Conservation (phyloP, 2,329 filamentous ascomycete genomes). For the Emmonsiellopsis sp. region DNA sequence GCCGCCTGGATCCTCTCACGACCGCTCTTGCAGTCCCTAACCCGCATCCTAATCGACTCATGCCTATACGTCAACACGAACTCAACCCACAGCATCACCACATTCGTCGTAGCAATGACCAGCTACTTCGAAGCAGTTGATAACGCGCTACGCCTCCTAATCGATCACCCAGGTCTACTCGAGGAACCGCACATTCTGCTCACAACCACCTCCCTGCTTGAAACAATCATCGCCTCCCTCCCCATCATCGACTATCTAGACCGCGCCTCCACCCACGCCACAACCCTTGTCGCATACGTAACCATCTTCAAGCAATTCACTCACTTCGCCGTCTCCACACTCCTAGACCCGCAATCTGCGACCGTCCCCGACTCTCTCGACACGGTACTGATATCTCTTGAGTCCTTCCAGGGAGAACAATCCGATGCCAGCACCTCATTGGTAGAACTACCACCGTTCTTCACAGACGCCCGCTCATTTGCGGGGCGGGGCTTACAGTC, state of each 20-base stretch:
- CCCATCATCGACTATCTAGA: slow-evolving; percentile 41
- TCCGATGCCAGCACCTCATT: slow-evolving; percentile 1
- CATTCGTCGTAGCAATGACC: slow-evolving; percentile 27
- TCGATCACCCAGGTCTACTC: slow-evolving; percentile 25
- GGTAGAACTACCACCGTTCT: slow-evolving; percentile 9
- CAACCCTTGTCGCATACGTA: slow-evolving; percentile 24
- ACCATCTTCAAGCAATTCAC: slow-evolving; percentile 33
- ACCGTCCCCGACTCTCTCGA: slow-evolving; percentile 8
- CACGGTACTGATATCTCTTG: slow-evolving; percentile 11
- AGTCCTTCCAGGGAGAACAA: slow-evolving; percentile 6
- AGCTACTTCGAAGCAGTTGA: slow-evolving; percentile 31
- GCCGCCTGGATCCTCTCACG: slow-evolving; percentile 44
- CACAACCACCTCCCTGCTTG: slow-evolving; percentile 31
- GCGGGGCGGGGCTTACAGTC: slow-evolving; percentile 35
- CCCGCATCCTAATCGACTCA: slow-evolving; percentile 34
- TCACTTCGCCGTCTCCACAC: slow-evolving; percentile 22
- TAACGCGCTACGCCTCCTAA: slow-evolving; percentile 28
- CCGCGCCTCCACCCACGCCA: slow-evolving; percentile 21
- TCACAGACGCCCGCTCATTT: slow-evolving; percentile 21
- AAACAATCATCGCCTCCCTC: slow-evolving; percentile 33
- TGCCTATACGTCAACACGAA: slow-evolving; percentile 38
- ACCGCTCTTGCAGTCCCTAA: slow-evolving; percentile 44
- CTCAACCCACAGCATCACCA: slow-evolving; percentile 29
- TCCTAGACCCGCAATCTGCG: slow-evolving; percentile 17
- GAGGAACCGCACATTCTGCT: slow-evolving; percentile 31